Percentiles rank a stretch among this genome's conserved stretches.
These are phyloP conservation scores for Salix exigua DNA, from an alignment of 345 rosid genomes.

Conservation along the genomic window DNA sequence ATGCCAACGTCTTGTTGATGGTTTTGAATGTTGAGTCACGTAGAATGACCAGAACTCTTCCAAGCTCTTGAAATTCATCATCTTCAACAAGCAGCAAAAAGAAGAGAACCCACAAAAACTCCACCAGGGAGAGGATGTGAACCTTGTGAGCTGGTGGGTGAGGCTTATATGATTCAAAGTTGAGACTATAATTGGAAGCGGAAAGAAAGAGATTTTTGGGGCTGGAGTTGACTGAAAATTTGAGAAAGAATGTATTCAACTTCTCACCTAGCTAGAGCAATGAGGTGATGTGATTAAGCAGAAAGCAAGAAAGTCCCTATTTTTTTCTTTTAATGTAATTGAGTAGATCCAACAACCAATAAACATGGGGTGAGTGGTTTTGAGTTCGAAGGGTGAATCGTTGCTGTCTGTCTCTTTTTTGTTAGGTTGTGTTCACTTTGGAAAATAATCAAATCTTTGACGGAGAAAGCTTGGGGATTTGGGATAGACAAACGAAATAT, in stretches of 20 bases:
- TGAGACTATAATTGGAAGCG: background rate
- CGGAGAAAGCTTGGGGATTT: background rate
- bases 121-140: conserved; percentile 6
- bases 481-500: background rate
- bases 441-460: background rate
- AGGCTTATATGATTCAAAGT: background rate
- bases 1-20: conserved; percentile 82
- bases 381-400: conserved; percentile 18
- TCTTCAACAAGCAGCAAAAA: background rate
- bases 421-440: conserved; percentile 1
- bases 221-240: conserved; percentile 26
- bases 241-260: background rate
- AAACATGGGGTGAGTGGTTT: background rate
- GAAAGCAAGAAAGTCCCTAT: too few relatives aligned
- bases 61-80: conserved; percentile 85
- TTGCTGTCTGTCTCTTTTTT: background rate
- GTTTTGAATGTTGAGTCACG: conserved; percentile 83
- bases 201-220: background rate
- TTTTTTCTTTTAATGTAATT: too few relatives aligned
- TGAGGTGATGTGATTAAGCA: conserved; percentile 12
- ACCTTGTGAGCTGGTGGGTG: background rate
- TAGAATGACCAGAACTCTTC: conserved; percentile 96
- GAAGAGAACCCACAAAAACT: conserved; percentile 11
- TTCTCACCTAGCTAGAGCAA: background rate
- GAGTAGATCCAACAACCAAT: conserved; percentile 10